Conservation (phyloP, 768 basidiomycete species). For the Agrocybe chaxingu region DNA sequence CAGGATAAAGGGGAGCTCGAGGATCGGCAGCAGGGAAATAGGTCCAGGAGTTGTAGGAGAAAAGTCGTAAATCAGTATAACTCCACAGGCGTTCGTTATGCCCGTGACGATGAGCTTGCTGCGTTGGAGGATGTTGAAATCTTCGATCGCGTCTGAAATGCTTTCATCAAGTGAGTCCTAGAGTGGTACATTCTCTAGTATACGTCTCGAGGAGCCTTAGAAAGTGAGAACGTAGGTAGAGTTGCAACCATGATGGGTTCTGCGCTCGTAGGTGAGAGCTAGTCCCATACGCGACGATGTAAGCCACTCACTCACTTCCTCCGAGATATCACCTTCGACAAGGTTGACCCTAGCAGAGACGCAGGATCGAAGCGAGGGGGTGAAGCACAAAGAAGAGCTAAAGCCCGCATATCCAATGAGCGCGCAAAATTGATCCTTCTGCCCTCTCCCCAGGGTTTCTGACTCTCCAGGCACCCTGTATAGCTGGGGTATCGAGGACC, state of each 20-base stretch:
- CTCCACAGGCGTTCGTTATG: background rate
- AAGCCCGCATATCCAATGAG: no score
- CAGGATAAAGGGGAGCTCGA: slow-evolving; percentile 2
- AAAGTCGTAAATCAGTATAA: slow-evolving; percentile 2
- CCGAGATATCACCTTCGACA: no score
- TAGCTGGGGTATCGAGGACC: no score
- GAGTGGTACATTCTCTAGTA: background rate
- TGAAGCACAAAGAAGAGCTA: no score
- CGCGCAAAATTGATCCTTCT: no score
- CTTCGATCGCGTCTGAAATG: background rate
- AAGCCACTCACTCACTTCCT: no score
- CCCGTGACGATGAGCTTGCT: background rate
- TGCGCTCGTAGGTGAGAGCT: no score
- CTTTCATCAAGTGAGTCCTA: background rate
- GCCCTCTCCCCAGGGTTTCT: no score
- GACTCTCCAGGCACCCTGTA: no score
- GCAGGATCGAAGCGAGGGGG: no score
- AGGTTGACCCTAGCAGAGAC: no score
- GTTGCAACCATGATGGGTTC: background rate
- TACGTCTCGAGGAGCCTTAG: background rate
- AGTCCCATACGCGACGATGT: no score
- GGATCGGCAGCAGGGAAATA: background rate
- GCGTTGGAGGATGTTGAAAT: background rate
- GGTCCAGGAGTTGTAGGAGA: background rate
- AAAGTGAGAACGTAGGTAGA: slow-evolving; percentile 4